Percentiles rank a stretch among this genome's conserved stretches.
Conservation (phyloP, 2,329 filamentous ascomycete species). For the Penicillium hordei region DNA sequence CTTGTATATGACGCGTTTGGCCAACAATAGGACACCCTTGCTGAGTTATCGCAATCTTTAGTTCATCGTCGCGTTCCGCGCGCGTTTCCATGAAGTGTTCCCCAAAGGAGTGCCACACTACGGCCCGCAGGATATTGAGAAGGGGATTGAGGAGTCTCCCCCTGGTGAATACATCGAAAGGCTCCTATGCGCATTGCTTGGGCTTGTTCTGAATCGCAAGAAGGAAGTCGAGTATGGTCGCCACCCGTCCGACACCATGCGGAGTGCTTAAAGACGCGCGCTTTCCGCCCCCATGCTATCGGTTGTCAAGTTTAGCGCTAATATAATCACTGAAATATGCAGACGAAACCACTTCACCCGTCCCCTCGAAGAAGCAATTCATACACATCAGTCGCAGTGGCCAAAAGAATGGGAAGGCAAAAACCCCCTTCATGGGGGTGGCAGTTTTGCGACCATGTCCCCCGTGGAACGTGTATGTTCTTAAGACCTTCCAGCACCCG, state of each 20-base stretch:
- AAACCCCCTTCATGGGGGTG: slow-evolving; percentile 78
- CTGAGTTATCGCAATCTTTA: slow-evolving; percentile 47
- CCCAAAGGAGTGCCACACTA: slow-evolving; percentile 84
- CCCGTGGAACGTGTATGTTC: slow-evolving; percentile 72
- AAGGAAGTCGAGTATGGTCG: slow-evolving; percentile 91
- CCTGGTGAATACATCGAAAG: slow-evolving; percentile 84
- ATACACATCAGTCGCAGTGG: slow-evolving; percentile 85
- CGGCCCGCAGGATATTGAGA: slow-evolving; percentile 92
- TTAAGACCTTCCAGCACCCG: slow-evolving; percentile 3
- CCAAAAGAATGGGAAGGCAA: slow-evolving; percentile 75
- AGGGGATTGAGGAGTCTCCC: slow-evolving; percentile 72
- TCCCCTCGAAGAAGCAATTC: slow-evolving; percentile 89
- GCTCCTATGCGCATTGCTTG: slow-evolving; percentile 84
- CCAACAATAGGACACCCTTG: slow-evolving; percentile 32
- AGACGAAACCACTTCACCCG: slow-evolving; percentile 91
- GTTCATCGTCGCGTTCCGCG: slow-evolving; percentile 98
- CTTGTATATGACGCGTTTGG: slow-evolving; percentile 29
- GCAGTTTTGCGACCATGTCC: slow-evolving; percentile 78
- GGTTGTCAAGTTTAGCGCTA: slow-evolving; percentile 30
- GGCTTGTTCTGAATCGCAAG: slow-evolving; percentile 90
- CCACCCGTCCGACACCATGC: slow-evolving; percentile 25
- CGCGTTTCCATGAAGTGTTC: slow-evolving; percentile 86
- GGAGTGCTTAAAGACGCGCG: slow-evolving; percentile 9
- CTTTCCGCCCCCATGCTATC: slow-evolving; percentile 3
- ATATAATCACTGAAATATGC: slow-evolving; percentile 22